Evolutionary conservation across 2,329 filamentous ascomycete species (phyloP).

Genomic region (Atkinsonella texensis): DNA sequence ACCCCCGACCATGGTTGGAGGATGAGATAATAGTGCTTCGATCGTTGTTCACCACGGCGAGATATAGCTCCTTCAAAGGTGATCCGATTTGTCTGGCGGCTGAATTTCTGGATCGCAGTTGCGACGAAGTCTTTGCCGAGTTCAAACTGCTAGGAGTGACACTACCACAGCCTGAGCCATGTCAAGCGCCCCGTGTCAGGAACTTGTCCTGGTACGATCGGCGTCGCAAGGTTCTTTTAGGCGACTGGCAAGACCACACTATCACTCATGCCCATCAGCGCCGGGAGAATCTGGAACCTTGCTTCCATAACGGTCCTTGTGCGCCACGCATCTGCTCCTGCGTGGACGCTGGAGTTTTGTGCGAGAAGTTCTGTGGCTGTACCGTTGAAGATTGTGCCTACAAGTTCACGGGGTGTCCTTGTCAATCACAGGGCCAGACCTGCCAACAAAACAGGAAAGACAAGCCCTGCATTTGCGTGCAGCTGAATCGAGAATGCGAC

Average conservation of each 20-base stretch:
- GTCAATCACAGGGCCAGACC: constrained; percentile 46
- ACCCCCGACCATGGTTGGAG: constrained; percentile 30
- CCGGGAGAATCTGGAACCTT: constrained; percentile 50
- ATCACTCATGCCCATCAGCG: constrained; percentile 42
- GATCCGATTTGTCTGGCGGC: constrained; percentile 38
- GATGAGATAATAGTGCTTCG: constrained; percentile 36
- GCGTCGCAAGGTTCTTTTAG: constrained; percentile 38
- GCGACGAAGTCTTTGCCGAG: constrained; percentile 35
- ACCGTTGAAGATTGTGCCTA: constrained; percentile 45
- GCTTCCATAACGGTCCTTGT: constrained; percentile 58
- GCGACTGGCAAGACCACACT: constrained; percentile 44
- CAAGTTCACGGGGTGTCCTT: constrained; percentile 57
- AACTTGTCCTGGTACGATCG: constrained; percentile 44
- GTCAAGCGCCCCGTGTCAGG: constrained; percentile 27
- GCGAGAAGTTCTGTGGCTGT: constrained; percentile 61
- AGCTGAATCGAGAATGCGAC: constrained; percentile 69
- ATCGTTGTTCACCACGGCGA: constrained; percentile 30
- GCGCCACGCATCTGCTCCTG: constrained; percentile 49
- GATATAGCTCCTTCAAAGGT: constrained; percentile 27
- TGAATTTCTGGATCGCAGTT: constrained; percentile 37
- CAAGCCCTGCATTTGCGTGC: constrained; percentile 55
- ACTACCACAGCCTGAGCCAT: constrained; percentile 13
- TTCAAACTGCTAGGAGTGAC: constrained; percentile 15
- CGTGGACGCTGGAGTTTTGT: constrained; percentile 47
- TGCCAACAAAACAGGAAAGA: constrained; percentile 46